Base-by-base conservation (phyloP, 345 rosid genomes). In the Adansonia digitata region DNA sequence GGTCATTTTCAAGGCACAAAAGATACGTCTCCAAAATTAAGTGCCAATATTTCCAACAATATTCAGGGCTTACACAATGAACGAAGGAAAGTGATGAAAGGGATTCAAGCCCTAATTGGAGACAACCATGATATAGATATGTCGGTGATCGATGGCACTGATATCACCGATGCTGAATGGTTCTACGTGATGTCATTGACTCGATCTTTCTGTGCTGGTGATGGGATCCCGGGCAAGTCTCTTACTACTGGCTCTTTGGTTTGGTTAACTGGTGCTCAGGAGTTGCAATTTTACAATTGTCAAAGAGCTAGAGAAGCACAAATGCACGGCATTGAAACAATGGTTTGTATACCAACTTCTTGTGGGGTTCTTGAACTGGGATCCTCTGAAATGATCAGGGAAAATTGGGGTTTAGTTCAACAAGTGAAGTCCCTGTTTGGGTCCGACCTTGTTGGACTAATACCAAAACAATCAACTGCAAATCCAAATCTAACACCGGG, bases 281-380 rank as follows among this genome's bases (percentile, higher is more conserved):
- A 87, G 18, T 78, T 90, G 60, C 85, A 75, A 31, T 81, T 79
- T 39, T 82, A 82, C 70, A 87, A 82, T 83, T 90, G 95, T 59
- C 84, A 84, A 7, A 77, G 95, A 46, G 86, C 86, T 37, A 86
- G 83, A 71, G 95, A 88, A 66, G 92, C 95, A 7, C 81, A 81
- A 46, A 72, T 87, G 77, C 90, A 88, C 14, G 91, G 95, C 63
- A 77, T 90, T 74, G 74, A 81, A 37, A 90, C 94, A 17, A 73
- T 90, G 24, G 90, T 88, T 13, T 90, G 88, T 75, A 80, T 90
- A 24, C 94, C 91, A 2, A 84, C 87, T 12, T 79, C 77, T 2
- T 53, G 71, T 31, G 94, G 94, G 5, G 94, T 90, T 72, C 84
- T 88, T 48, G 95, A 90, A 77, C 71, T 90, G 64, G 95, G 89